phyloP scores from a whole-genome alignment of 2,329 filamentous ascomycete species.

The Beauveria sp. region DNA sequence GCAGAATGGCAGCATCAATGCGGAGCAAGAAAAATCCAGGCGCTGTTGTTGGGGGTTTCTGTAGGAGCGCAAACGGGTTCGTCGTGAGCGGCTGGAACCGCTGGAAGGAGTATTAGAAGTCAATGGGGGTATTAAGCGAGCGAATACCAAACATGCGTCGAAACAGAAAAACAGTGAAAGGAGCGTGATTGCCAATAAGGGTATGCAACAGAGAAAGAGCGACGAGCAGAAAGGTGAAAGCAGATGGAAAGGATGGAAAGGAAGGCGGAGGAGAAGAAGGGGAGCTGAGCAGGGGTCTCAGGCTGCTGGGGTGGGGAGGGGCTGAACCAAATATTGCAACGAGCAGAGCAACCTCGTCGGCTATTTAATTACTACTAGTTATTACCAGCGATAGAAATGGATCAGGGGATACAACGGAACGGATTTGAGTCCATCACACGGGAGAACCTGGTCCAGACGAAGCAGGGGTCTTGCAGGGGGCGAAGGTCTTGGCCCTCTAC shows the following conservation, averaged over 20 bases:
- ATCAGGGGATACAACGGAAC: too few relatives aligned
- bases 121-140: neutral
- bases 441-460: too few relatives aligned
- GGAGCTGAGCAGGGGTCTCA: neutral
- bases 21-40: neutral
- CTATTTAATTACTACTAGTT: neutral
- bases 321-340: neutral
- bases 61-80: neutral
- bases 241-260: constrained; percentile 2
- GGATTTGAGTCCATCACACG: too few relatives aligned
- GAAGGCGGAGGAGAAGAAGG: neutral
- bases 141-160: neutral
- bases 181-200: neutral
- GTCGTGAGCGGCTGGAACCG: neutral
- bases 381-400: neutral
- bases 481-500: too few relatives aligned
- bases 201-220: constrained; percentile 2
- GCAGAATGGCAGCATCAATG: neutral
- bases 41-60: neutral
- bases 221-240: neutral
- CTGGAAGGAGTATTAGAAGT: neutral
- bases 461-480: too few relatives aligned
- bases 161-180: neutral
- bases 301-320: neutral
- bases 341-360: neutral